Conservation (phyloP, 208 protist species). For the Trypanosoma theileri region DNA sequence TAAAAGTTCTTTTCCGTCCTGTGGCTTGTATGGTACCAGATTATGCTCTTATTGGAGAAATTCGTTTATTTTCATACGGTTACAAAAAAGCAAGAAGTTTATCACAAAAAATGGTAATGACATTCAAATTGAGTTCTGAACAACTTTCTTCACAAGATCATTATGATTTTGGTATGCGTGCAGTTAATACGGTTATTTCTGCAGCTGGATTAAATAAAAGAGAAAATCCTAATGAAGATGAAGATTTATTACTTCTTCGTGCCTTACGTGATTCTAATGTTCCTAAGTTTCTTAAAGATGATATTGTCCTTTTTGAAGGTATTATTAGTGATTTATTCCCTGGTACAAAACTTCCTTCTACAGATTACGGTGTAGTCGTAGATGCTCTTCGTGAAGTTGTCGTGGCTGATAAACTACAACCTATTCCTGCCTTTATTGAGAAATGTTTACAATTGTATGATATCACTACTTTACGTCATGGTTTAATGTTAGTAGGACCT, state of each 20-base stretch:
- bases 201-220: constrained; percentile 96
- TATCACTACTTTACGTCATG: constrained; percentile 97
- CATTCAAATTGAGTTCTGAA: constrained; percentile 98
- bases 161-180: constrained; percentile 99
- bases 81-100: constrained; percentile 95
- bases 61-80: constrained; percentile 98
- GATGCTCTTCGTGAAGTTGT: constrained; percentile 71
- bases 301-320: constrained; percentile 94
- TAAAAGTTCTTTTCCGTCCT: constrained; percentile 98
- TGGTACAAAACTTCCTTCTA: constrained; percentile 85
- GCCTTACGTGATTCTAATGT: constrained; percentile 97
- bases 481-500: constrained; percentile 97
- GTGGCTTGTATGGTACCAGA: constrained; percentile 99
- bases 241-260: constrained; percentile 94
- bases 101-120: constrained; percentile 97
- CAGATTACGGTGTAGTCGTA: constrained; percentile 95
- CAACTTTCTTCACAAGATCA: constrained; percentile 98
- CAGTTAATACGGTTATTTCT: constrained; percentile 99
- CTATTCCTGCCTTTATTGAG: constrained; percentile 90
- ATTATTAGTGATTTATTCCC: constrained; percentile 99
- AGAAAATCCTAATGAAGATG: constrained; percentile 87
- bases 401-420: constrained; percentile 75
- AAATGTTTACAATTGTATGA: constrained; percentile 99
- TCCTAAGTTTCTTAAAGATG: constrained; percentile 97
- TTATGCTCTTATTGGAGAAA: constrained; percentile 99